Percentiles rank a stretch among this genome's conserved stretches.
Conservation (phyloP, 768 basidiomycete genomes). For the Macrolepiota fuliginosa region DNA sequence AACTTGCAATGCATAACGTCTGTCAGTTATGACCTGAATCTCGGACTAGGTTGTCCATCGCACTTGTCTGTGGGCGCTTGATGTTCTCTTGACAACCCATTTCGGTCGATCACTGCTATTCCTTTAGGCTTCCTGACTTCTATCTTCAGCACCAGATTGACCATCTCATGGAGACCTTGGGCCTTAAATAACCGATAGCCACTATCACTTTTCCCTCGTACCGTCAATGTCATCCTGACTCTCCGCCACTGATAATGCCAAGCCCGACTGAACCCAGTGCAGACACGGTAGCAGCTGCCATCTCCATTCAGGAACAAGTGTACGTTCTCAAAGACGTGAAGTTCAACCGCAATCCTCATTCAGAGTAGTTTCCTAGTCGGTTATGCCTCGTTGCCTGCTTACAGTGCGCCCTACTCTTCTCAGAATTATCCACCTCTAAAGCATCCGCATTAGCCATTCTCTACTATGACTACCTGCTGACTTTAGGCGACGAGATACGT, state of each 20-base stretch:
- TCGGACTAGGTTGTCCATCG: background rate
- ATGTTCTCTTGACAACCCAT: background rate
- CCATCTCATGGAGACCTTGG: background rate
- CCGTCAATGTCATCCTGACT: background rate
- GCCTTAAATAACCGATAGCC: background rate
- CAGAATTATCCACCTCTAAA: background rate
- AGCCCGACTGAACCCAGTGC: background rate
- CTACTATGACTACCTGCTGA: conserved; percentile 50
- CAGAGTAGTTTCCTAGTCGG: background rate
- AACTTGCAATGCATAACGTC: too few species aligned
- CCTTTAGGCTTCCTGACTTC: background rate
- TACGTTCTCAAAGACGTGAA: background rate
- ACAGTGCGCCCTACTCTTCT: background rate
- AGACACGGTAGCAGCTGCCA: background rate
- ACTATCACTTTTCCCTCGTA: background rate
- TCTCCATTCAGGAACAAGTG: conserved; percentile 4
- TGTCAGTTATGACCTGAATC: background rate
- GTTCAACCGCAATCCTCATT: background rate
- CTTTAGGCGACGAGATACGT: conserved; percentile 38
- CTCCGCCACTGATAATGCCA: background rate
- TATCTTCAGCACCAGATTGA: background rate
- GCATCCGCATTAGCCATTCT: conserved; percentile 28
- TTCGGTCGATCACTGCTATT: background rate
- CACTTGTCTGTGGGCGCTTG: background rate
- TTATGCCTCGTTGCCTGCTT: conserved; percentile 4